Conservation (phyloP, 1,284 basidiomycete genomes). For the Inonotus obliquus region DNA sequence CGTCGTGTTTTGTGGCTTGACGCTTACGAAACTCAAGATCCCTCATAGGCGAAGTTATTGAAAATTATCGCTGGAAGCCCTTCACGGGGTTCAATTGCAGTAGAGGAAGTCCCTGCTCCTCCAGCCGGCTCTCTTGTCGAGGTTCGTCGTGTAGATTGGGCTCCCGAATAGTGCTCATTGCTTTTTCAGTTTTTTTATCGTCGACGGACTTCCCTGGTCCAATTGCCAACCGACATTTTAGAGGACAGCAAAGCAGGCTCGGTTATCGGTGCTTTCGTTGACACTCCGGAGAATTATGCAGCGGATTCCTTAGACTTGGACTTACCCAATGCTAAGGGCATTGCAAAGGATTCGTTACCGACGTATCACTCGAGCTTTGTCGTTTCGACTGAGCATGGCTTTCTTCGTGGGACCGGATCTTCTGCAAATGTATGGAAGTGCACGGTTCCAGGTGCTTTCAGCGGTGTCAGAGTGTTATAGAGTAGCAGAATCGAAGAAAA, state of each 20-base stretch:
- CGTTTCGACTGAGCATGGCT: slow-evolving; percentile 12
- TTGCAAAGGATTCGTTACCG: not conserved
- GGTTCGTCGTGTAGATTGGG: not conserved
- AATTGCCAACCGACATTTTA: not conserved
- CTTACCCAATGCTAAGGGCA: too few species aligned
- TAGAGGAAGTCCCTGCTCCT: slow-evolving; percentile 15
- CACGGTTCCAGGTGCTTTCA: slow-evolving; percentile 13
- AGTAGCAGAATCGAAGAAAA: too few species aligned
- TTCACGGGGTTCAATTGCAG: slow-evolving; percentile 16
- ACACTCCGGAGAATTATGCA: not conserved
- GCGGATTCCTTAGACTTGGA: not conserved
- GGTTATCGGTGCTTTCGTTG: not conserved
- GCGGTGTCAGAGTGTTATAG: not conserved
- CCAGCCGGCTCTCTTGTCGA: slow-evolving; percentile 9
- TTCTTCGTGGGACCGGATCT: not conserved
- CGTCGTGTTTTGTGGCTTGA: not conserved
- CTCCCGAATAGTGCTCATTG: not conserved
- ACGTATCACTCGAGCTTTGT: slow-evolving; percentile 3
- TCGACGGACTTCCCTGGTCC: not conserved
- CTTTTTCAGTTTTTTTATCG: slow-evolving; percentile 13
- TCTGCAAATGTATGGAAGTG: slow-evolving; percentile 12
- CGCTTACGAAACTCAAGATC: not conserved
- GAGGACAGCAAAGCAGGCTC: not conserved
- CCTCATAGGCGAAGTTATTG: not conserved
- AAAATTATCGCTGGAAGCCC: slow-evolving; percentile 15